Base-by-base conservation (phyloP, 2,329 filamentous ascomycete species). In the Fusarium anthophilum region DNA sequence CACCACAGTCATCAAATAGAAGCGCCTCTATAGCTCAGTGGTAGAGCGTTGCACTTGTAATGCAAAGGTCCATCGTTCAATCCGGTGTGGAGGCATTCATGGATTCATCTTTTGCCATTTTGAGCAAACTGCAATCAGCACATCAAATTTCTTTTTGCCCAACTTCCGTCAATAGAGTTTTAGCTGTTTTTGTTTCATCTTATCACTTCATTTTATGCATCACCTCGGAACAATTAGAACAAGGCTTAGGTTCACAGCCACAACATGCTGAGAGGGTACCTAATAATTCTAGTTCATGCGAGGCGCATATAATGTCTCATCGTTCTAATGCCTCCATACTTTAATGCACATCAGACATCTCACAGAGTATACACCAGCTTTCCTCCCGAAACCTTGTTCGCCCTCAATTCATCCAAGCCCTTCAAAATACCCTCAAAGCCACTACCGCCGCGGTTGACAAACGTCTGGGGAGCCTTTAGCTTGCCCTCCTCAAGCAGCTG, bases 1-100 rank as follows among this genome's bases (percentile, higher is more conserved):
- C 1, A 0, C 14, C 4, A 8, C 15, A 38, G 15, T 37, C 66
- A 69, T 69, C 32, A 4, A 56, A 13, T 13, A 41, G 30, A 53
- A 20, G n/a, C 17, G 67, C 67, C 67, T 70, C 53, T 70, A 70
- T 70, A 70, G 67, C 67, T 70, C 67, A 70, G 67, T 70, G 67
- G 67, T 70, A 70, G 67, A 70, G 67, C 67, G 67, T 70, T 37
- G 67, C 67, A 70, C 67, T 70, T 69, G 67, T 70, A 70, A 70
- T 70, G 67, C 67, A 37, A 70, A 70, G 67, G 67, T 70, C 67
- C 67, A 70, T 70, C 53, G 67, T 70, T 70, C 67, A 70, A 70
- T 70, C 67, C 67, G 53, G 67, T 70, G 67, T 70, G 66, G 67
- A 70, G 67, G 67, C 67, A 70, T 35, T 35, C 15, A 10, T 41